Base-by-base conservation (phyloP, 2,329 filamentous ascomycete species). In the Trichoderma gracile region DNA sequence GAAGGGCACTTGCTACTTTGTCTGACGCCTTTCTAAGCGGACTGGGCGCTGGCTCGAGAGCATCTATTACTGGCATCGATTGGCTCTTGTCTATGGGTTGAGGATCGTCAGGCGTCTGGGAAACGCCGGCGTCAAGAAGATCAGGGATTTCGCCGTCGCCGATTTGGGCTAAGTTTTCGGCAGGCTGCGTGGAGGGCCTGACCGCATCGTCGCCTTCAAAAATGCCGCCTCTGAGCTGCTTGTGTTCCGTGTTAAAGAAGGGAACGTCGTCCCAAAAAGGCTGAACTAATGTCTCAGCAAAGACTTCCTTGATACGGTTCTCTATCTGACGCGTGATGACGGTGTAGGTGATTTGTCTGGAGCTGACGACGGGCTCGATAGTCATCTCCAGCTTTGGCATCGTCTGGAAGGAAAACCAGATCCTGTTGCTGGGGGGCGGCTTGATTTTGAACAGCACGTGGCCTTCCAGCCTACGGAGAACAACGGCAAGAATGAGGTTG, bases 221-320 rank as follows among this genome's bases (percentile, higher is more conserved):
- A 21, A 98, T 90, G 0, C 95, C 95, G 12, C 94, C 95, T 69
- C 95, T 85, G 82, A 92, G 93, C 21, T 81, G 78, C 74, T 97
- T 92, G 64, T 86, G 81, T 63, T 88, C 83, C 0, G 93, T 98
- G 70, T 90, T 87, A 73, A 92, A 89, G 76, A 99, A 98, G 0
- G 95, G 93, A 25, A 92, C 84, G 74, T 99, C 95, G 69, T 99
- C 95, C 94, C 95, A 99, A 73, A 96, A 96, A 0, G 95, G 95
- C 63, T 89, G 81, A 2, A 99, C 95, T 21, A 98, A 76, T 1
- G 93, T 97, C 78, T 99, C 95, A 10, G 90, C 91, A 66, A 99
- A 84, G 9, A 97, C 93, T 76, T 97, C 93, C 72, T 96, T 91
- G 74, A 99, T 97, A 56, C 93, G 86, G 72, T 91, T 96, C 77